Evolutionary conservation across 1,284 basidiomycete species (phyloP), one percentile per base, ranked within the genome.

Genomic region (Moniliophthora roreri): DNA sequence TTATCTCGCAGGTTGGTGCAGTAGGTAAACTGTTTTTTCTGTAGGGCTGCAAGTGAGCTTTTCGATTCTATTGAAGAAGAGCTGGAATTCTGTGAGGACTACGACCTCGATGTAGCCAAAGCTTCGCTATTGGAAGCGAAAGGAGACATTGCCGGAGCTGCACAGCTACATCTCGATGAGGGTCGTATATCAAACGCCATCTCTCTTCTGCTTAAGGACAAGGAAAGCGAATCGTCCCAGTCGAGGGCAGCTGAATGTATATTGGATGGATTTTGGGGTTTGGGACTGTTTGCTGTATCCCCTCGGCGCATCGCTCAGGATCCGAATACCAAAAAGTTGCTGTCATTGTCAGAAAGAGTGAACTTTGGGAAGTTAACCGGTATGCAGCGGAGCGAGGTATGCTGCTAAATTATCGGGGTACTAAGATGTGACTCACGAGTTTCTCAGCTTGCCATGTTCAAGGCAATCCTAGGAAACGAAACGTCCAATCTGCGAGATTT

Each of bases 31-130:
- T n/a, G n/a, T 24, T 44, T 47, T 53, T 4, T 56, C 81, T 86
- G 58, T 73, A 79, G 68, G 73, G 44, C 44, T 46, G 44, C 80
- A 6, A 64, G 63, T n/a, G 60, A 60, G 3, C 64, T 89, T 0
- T 89, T 89, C 60, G 57, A 67, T 0, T 71, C 76, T 0, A 63
- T 71, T 0, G 79, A 87, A 20, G 80, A 85, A 13, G 72, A 76
- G 16, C 56, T 86, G 5, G 76, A 81, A 40, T 89, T 83, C 54
- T 73, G 84, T 44, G 78, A 84, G 52, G 76, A 81, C 11, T 77
- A 74, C 47, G 79, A 77, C 18, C 70, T 89, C 4, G 79, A 83
- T 53, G 60, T 77, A 13, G 77, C 79, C 10, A 76, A 71, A n/a
- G 79, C 78, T 0, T 63, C 65, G 0, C 62, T 87, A 6, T 70